phyloP scores from a whole-genome alignment of 257 asterid genomes.

The Cynanchum wilfordii region DNA sequence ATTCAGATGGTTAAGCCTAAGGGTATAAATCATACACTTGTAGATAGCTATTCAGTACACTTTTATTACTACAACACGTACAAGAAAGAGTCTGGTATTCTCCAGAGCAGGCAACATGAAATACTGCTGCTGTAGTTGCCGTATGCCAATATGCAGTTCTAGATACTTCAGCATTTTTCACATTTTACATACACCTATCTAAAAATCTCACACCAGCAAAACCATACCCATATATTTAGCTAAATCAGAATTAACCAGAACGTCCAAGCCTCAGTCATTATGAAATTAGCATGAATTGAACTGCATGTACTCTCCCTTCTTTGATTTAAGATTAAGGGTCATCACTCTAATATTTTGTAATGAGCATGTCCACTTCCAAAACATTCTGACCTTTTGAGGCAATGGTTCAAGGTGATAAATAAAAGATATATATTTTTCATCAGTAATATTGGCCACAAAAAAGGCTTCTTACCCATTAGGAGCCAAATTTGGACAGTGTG shows the following conservation, averaged over 20 bases:
- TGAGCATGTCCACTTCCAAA: neutral
- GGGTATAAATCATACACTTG: neutral
- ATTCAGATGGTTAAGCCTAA: neutral
- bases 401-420: slow-evolving; percentile 2
- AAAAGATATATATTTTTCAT: no score
- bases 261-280: no score
- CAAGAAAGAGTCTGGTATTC: neutral
- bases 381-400: neutral
- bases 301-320: neutral
- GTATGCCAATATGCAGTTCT: no score
- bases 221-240: neutral
- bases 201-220: neutral
- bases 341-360: neutral
- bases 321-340: neutral
- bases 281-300: neutral
- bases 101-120: neutral
- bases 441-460: neutral
- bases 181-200: neutral
- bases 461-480: slow-evolving; percentile 72
- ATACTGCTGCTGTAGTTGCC: neutral
- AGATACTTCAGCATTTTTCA: neutral
- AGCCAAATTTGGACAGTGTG: slow-evolving; percentile 84
- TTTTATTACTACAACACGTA: no score
- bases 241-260: no score
- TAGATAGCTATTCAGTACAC: no score